Conservation (phyloP, 768 basidiomycete genomes). For the Xerocomellus intermedius region DNA sequence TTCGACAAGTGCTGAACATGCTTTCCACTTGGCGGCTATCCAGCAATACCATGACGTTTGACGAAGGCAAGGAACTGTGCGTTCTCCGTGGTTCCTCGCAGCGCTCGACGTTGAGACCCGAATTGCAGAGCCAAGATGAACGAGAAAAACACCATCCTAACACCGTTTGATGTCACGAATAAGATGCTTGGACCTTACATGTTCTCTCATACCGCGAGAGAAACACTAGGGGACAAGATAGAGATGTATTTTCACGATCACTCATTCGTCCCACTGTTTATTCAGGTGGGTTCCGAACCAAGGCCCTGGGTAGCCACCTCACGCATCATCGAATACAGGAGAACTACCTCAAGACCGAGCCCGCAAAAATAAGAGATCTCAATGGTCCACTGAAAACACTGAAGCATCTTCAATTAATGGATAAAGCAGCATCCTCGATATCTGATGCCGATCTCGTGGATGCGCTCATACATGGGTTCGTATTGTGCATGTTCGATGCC, state of each 20-base stretch:
- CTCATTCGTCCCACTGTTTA: slow-evolving; percentile 90
- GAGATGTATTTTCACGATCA: slow-evolving; percentile 97
- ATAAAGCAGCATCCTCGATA: slow-evolving; percentile 86
- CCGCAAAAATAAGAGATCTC: slow-evolving; percentile 54
- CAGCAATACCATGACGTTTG: slow-evolving; percentile 78
- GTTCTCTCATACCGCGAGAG: slow-evolving; percentile 78
- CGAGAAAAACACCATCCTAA: slow-evolving; percentile 88
- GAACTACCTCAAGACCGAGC: slow-evolving; percentile 88
- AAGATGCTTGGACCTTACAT: slow-evolving; percentile 90
- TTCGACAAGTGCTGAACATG: slow-evolving; percentile 97
- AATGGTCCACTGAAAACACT: slow-evolving; percentile 64
- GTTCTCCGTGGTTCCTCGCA: slow-evolving; percentile 27
- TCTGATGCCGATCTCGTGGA: slow-evolving; percentile 96
- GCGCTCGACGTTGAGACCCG: neutral
- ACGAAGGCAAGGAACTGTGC: slow-evolving; percentile 88
- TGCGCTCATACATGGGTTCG: slow-evolving; percentile 86
- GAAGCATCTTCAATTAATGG: slow-evolving; percentile 78
- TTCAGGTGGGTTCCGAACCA: slow-evolving; percentile 58
- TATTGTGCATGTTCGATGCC: neutral
- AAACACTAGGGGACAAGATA: slow-evolving; percentile 88
- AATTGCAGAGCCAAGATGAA: slow-evolving; percentile 75
- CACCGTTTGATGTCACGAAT: slow-evolving; percentile 88
- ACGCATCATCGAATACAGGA: slow-evolving; percentile 54
- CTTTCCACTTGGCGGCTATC: slow-evolving; percentile 96
- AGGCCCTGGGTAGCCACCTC: neutral